Percentiles rank a stretch among this genome's conserved stretches.
Evolutionary conservation across 305 asterid genomes (phyloP).

Genomic region (Vinca major): DNA sequence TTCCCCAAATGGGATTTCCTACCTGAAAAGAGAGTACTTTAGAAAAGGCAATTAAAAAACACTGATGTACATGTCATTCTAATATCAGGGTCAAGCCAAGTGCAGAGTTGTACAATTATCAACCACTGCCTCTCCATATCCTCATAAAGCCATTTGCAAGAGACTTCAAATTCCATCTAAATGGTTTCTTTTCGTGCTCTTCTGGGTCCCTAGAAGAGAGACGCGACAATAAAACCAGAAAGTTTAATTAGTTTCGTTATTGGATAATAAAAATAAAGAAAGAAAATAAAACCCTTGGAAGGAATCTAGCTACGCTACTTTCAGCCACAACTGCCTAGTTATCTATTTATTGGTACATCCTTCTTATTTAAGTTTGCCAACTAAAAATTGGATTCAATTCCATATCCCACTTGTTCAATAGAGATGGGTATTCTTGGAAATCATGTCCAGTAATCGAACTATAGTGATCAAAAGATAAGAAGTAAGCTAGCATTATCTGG

Average conservation of each 20-base stretch:
- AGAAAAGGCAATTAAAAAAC: not conserved
- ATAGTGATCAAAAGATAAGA: too few relatives aligned
- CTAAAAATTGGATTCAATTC: too few relatives aligned
- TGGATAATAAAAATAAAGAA: not conserved
- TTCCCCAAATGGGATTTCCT: too few relatives aligned
- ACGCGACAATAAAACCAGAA: not conserved
- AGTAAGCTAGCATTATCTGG: too few relatives aligned
- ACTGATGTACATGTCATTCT: not conserved
- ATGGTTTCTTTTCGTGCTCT: slow-evolving; percentile 30
- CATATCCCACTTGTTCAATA: too few relatives aligned
- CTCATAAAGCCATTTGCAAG: slow-evolving; percentile 53
- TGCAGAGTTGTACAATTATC: not conserved
- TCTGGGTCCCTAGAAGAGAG: slow-evolving; percentile 32
- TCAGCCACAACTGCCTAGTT: too few relatives aligned
- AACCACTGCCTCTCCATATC: slow-evolving; percentile 32
- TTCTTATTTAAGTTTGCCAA: too few relatives aligned
- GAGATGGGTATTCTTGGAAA: too few relatives aligned
- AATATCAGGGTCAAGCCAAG: not conserved
- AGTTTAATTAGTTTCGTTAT: not conserved
- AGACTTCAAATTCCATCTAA: slow-evolving; percentile 64
- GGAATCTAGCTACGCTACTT: not conserved
- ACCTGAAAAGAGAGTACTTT: too few relatives aligned
- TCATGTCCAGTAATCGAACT: too few relatives aligned
- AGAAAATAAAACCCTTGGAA: not conserved
- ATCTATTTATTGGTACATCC: too few relatives aligned